phyloP scores from a whole-genome alignment of 805 yeast species.

The Millerago galiae region DNA sequence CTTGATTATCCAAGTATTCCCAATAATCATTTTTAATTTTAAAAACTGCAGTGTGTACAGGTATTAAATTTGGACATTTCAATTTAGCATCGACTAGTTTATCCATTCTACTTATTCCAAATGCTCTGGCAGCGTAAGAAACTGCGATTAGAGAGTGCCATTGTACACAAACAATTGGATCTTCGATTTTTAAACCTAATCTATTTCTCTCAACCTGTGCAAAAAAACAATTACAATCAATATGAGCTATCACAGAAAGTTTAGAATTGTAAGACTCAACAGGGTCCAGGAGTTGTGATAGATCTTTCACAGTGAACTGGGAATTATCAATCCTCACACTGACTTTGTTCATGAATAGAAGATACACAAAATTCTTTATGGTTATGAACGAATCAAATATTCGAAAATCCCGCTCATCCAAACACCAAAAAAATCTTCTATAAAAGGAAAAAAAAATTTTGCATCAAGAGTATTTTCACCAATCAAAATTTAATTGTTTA shows the following conservation, averaged over 20 bases:
- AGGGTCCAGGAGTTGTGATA: slow-evolving; percentile 41
- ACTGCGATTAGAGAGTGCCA: slow-evolving; percentile 91
- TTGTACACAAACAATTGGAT: slow-evolving; percentile 91
- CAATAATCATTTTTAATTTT: slow-evolving; percentile 79
- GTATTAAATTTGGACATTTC: slow-evolving; percentile 69
- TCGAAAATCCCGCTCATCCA: too few species aligned
- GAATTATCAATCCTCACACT: slow-evolving; percentile 20
- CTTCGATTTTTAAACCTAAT: slow-evolving; percentile 53
- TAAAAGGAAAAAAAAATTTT: neutral
- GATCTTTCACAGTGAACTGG: slow-evolving; percentile 40
- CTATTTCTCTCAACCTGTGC: slow-evolving; percentile 90
- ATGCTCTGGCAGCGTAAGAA: slow-evolving; percentile 80
- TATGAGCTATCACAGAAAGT: slow-evolving; percentile 71
- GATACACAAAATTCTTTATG: too few species aligned
- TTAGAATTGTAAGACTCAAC: slow-evolving; percentile 53
- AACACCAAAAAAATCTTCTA: neutral
- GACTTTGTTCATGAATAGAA: neutral
- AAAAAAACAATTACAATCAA: slow-evolving; percentile 92
- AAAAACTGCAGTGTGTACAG: slow-evolving; percentile 93
- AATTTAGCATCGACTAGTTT: slow-evolving; percentile 56
- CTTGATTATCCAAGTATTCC: slow-evolving; percentile 48
- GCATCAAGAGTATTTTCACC: neutral
- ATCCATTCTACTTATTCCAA: slow-evolving; percentile 77
- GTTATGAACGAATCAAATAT: too few species aligned
- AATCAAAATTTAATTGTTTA: neutral